phyloP scores from a whole-genome alignment of 106 monocot genomes.

The Dioscorea dumetorum region DNA sequence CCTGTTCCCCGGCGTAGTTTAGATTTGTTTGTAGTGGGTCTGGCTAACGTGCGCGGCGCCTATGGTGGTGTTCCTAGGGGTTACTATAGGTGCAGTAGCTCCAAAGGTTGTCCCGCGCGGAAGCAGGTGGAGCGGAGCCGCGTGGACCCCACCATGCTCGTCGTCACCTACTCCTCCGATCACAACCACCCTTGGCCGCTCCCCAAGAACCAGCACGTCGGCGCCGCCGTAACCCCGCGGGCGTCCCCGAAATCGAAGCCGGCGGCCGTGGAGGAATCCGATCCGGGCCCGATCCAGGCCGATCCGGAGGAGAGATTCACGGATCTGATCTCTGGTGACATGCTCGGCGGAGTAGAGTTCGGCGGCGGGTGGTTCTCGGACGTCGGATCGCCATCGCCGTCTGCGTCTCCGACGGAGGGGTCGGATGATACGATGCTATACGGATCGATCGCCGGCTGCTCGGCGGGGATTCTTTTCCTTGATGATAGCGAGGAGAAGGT shows the following conservation, averaged over 20 bases:
- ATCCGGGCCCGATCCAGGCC: neutral
- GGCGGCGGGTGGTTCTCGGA: slow-evolving; percentile 19
- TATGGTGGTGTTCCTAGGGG: slow-evolving; percentile 25
- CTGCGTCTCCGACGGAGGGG: slow-evolving; percentile 15
- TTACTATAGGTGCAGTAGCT: slow-evolving; percentile 68
- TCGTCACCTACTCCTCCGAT: slow-evolving; percentile 63
- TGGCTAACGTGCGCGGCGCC: too few relatives aligned
- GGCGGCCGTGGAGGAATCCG: neutral
- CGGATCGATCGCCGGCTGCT: slow-evolving; percentile 17
- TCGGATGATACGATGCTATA: slow-evolving; percentile 18
- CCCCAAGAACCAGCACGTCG: slow-evolving; percentile 12
- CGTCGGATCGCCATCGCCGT: slow-evolving; percentile 19
- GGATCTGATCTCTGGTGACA: slow-evolving; percentile 24
- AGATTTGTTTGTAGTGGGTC: too few relatives aligned
- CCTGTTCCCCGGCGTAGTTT: neutral
- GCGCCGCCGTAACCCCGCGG: slow-evolving; percentile 4
- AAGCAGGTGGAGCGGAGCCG: slow-evolving; percentile 72
- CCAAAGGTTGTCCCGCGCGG: slow-evolving; percentile 59
- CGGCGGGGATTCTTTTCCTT: neutral
- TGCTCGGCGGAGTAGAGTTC: slow-evolving; percentile 16
- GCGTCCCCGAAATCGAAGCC: neutral
- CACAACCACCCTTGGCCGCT: slow-evolving; percentile 59
- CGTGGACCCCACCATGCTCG: slow-evolving; percentile 42
- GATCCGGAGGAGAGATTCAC: slow-evolving; percentile 28
- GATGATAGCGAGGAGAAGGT: slow-evolving; percentile 6